Conservation (phyloP, 208 protist genomes). For the Leishmania mexicana region DNA sequence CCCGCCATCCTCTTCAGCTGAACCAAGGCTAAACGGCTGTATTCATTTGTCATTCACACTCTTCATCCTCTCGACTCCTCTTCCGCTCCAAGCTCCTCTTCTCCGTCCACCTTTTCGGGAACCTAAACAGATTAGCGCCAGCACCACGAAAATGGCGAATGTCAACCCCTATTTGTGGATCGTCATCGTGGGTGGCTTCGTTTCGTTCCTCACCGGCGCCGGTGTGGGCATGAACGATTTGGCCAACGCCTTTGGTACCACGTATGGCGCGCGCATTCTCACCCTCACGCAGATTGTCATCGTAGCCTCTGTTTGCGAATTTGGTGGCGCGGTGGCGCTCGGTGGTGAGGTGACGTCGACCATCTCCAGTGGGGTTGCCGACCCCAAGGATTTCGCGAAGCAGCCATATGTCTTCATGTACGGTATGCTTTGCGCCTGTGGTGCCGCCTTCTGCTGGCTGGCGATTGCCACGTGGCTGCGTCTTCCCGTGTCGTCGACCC, state of each 20-base stretch:
- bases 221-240: conserved; percentile 89
- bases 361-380: conserved; percentile 59
- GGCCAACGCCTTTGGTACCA: conserved; percentile 87
- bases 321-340: conserved; percentile 62
- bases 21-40: background rate
- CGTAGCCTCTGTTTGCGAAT: conserved; percentile 73
- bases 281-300: conserved; percentile 77
- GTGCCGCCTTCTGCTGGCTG: conserved; percentile 51
- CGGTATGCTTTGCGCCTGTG: conserved; percentile 62
- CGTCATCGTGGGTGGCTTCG: conserved; percentile 54
- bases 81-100: background rate
- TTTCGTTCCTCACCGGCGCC: conserved; percentile 62
- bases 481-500: conserved; percentile 61
- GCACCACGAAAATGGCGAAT: conserved; percentile 26
- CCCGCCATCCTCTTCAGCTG: background rate
- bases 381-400: conserved; percentile 33
- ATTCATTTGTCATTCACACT: background rate
- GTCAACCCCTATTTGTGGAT: conserved; percentile 72
- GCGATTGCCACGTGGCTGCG: conserved; percentile 45
- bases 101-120: background rate
- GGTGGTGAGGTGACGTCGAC: conserved; percentile 60
- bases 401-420: conserved; percentile 79
- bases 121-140: no score
- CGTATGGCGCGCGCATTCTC: conserved; percentile 68
- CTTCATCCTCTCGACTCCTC: background rate